Evolutionary conservation across 2,329 filamentous ascomycete species (phyloP), one percentile per base, ranked within the genome.

Genomic region (Ophiocordyceps camponoti-rufipedis): DNA sequence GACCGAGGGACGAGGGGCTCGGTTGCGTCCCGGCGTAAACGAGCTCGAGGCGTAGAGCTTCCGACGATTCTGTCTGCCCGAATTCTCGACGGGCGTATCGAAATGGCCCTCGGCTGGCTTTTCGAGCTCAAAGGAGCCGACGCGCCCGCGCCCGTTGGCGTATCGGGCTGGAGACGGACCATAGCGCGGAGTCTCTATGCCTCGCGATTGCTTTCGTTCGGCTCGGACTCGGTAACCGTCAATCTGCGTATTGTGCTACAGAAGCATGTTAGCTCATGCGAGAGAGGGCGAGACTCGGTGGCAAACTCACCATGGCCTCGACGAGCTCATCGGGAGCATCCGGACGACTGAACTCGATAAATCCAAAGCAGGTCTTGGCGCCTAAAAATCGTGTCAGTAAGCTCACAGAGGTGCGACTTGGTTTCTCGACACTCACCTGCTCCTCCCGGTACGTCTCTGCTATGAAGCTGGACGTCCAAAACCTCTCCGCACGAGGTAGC

Each of bases 401-500:
- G 23, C 23, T 23, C 23, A 23, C 7, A 44, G 28, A 19, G 3
- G n/a, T 18, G 5, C 16, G n/a, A 16, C n/a, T 39, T 11, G 35
- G 9, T n/a, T 5, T n/a, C 28, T 9, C 3, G 23, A 13, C 23
- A 29, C 44, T 44, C 46, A 52, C 45, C 46, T 44, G 50, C 46
- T 51, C 48, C 46, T 3, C 50, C 51, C 23, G 49, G 44, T 9
- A 56, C 48, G 13, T 47, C 33, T 41, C 56, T 57, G n/a, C 50
- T 52, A 33, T 53, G 51, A 9, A 58, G 41, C 2, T 55, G 49
- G 3, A 52, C 54, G 8, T 59, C 52, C 12, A 58, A 14, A 31
- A 72, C 58, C 1, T 53, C 48, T 18, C 69, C 69, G 44, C 59
- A 64, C 1, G 51, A 48, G n/a, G 56, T 52, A 35, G 65, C 65